Conservation (phyloP, 495 filamentous ascomycete species). For the Daldinia concentrica region DNA sequence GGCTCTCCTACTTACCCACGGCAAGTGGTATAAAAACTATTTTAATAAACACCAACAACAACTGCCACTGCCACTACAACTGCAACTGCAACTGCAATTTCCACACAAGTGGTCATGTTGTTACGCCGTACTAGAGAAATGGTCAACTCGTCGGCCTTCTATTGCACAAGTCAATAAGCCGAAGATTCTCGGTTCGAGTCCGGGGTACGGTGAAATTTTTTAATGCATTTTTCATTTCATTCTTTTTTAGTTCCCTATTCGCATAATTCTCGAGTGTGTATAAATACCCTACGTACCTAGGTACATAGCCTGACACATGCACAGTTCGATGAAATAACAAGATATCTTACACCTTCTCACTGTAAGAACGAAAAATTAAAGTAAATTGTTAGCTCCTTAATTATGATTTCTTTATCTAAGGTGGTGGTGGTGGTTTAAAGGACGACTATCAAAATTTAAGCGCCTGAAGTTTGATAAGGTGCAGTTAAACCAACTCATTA, state of each 20-base stretch:
- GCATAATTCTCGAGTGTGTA: neutral
- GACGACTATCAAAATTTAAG: no score
- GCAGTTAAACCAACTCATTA: no score
- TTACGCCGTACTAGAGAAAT: constrained; percentile 38
- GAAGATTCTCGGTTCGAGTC: constrained; percentile 43
- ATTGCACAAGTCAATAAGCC: constrained; percentile 25
- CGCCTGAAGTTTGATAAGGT: no score
- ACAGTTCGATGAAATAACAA: no score
- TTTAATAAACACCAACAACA: constrained; percentile 7
- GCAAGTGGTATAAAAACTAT: neutral
- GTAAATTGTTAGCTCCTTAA: no score
- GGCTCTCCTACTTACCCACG: neutral
- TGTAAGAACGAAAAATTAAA: no score
- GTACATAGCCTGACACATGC: no score
- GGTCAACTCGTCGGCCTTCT: constrained; percentile 42
- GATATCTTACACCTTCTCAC: no score
- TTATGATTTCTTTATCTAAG: no score
- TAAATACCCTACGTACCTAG: neutral
- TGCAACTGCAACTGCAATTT: neutral
- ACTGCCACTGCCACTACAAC: neutral
- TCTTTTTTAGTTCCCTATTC: neutral
- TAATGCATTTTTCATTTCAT: neutral
- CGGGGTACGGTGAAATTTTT: constrained; percentile 31
- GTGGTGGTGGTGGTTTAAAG: no score
- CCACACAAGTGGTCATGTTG: neutral